Evolutionary conservation across 75 land plant genomes (phyloP).

Genomic region (Sequoiadendron giganteum): DNA sequence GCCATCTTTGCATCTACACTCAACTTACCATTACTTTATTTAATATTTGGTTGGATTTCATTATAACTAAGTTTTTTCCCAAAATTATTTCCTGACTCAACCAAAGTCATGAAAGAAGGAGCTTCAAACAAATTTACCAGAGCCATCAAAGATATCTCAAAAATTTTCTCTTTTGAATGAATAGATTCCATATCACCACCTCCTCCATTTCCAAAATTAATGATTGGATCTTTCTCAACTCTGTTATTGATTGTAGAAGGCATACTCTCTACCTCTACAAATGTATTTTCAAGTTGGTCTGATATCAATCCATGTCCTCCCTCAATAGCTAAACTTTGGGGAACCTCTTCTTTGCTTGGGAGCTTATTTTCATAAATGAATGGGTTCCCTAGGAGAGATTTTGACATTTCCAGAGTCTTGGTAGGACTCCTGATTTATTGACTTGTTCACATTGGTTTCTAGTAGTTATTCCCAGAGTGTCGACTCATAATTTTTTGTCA

Average conservation of each 20-base stretch:
- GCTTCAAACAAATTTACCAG: neutral
- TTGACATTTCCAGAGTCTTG: neutral
- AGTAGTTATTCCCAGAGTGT: constrained; percentile 1
- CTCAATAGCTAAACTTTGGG: neutral
- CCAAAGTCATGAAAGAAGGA: constrained; percentile 6
- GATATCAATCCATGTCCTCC: neutral
- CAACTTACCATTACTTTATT: neutral
- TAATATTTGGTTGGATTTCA: neutral
- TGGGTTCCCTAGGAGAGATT: neutral
- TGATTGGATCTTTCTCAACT: neutral
- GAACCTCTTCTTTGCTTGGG: neutral
- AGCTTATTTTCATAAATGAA: neutral
- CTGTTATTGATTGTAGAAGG: neutral
- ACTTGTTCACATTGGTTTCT: neutral
- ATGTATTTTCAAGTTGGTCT: neutral
- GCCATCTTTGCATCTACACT: neutral
- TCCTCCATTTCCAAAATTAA: neutral
- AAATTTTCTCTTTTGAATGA: neutral
- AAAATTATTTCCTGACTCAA: neutral
- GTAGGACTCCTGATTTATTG: neutral
- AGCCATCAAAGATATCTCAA: neutral
- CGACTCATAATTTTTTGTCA: neutral
- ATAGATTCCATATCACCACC: neutral
- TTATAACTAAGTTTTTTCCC: neutral
- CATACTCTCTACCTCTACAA: neutral